Evolutionary conservation across 2,329 filamentous ascomycete species (phyloP).

Genomic region (Amauroascus niger): DNA sequence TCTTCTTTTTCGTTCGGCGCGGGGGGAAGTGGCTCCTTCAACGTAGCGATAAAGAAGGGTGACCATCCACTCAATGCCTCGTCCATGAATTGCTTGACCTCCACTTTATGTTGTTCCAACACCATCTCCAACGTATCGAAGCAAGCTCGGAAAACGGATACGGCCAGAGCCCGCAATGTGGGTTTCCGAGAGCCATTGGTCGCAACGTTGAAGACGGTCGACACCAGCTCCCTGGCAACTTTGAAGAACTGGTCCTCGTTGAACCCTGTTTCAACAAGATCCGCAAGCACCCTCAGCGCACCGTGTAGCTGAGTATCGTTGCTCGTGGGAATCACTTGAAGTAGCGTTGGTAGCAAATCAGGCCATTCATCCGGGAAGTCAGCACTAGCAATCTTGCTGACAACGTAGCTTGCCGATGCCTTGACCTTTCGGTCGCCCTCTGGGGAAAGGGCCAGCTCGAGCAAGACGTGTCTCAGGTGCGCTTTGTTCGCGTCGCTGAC

Average conservation of each 20-base stretch:
- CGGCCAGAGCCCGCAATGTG: slow-evolving; percentile 69
- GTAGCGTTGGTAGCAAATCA: slow-evolving; percentile 68
- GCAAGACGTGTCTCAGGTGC: slow-evolving; percentile 60
- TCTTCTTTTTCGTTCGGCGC: slow-evolving; percentile 50
- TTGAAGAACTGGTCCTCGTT: slow-evolving; percentile 92
- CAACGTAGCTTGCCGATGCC: slow-evolving; percentile 73
- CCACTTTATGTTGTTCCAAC: slow-evolving; percentile 78
- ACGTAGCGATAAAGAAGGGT: slow-evolving; percentile 71
- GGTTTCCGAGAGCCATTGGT: slow-evolving; percentile 64
- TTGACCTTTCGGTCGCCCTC: slow-evolving; percentile 75
- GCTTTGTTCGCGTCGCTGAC: slow-evolving; percentile 65
- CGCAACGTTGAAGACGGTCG: slow-evolving; percentile 72
- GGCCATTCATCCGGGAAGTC: slow-evolving; percentile 97
- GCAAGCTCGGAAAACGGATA: slow-evolving; percentile 81
- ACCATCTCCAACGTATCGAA: slow-evolving; percentile 97
- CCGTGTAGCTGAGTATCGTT: slow-evolving; percentile 77
- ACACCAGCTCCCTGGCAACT: slow-evolving; percentile 76
- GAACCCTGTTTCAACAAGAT: slow-evolving; percentile 86
- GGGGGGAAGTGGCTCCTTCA: slow-evolving; percentile 63
- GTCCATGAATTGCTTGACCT: slow-evolving; percentile 81
- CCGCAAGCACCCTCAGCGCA: slow-evolving; percentile 73
- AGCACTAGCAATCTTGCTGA: slow-evolving; percentile 85
- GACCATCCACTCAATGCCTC: slow-evolving; percentile 76
- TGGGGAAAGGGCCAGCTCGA: slow-evolving; percentile 65
- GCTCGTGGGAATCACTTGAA: slow-evolving; percentile 66